Evolutionary conservation across 352 stramenopile species (phyloP).

Genomic region (Phytophthora kernoviae): DNA sequence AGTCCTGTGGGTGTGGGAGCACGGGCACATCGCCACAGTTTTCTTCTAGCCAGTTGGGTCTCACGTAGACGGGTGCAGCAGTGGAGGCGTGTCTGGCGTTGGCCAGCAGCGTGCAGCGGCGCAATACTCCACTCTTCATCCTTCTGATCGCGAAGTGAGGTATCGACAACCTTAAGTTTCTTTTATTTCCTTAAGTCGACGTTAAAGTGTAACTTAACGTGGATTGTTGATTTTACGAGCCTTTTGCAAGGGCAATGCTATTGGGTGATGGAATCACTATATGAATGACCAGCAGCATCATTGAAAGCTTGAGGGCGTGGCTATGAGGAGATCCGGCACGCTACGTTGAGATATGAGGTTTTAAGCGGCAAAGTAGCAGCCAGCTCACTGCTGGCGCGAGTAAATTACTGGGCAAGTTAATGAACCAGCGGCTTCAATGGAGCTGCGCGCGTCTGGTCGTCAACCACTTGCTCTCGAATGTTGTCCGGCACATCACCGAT

Average conservation of each 20-base stretch:
- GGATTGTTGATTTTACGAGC: slow-evolving; percentile 2
- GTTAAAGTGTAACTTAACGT: background rate
- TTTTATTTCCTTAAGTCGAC: too few relatives aligned
- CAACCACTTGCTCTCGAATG: slow-evolving; percentile 89
- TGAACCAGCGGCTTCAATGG: slow-evolving; percentile 93
- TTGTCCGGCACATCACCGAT: slow-evolving; percentile 88
- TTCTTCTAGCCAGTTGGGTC: slow-evolving; percentile 66
- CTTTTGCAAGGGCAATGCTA: too few relatives aligned
- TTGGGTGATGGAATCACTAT: too few relatives aligned
- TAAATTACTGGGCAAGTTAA: slow-evolving; percentile 66
- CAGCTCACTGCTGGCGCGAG: slow-evolving; percentile 6
- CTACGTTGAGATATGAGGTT: background rate
- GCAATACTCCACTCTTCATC: slow-evolving; percentile 10
- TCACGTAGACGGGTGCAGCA: background rate
- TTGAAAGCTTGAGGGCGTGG: too few relatives aligned
- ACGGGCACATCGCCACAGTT: slow-evolving; percentile 67
- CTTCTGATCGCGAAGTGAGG: slow-evolving; percentile 6
- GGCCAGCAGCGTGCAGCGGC: background rate
- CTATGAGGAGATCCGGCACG: too few relatives aligned
- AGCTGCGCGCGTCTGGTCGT: slow-evolving; percentile 84
- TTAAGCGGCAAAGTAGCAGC: background rate
- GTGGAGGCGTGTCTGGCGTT: slow-evolving; percentile 14
- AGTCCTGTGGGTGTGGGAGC: slow-evolving; percentile 40
- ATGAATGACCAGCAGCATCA: too few relatives aligned
- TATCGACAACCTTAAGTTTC: too few relatives aligned